phyloP scores from a whole-genome alignment of 2,329 filamentous ascomycete genomes.

The Phoma sp. region DNA sequence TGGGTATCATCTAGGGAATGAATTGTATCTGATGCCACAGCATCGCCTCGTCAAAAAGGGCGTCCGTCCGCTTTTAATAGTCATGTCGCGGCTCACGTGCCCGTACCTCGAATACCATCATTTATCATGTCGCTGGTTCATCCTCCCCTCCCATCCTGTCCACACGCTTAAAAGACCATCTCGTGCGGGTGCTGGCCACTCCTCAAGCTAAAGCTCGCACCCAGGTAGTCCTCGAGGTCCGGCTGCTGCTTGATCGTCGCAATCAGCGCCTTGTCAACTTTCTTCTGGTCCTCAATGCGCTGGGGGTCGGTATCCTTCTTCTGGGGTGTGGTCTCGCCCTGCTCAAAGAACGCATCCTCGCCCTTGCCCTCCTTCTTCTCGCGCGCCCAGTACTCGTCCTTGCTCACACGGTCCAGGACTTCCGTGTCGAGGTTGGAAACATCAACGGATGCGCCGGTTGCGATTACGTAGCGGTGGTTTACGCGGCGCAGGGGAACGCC shows the following conservation, averaged over 20 bases:
- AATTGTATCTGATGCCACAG: constrained; percentile 13
- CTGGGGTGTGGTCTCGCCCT: constrained; percentile 81
- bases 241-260: constrained; percentile 97
- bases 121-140: constrained; percentile 10
- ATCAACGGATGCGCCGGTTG: constrained; percentile 83
- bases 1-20: constrained; percentile 25
- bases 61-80: constrained; percentile 12
- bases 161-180: constrained; percentile 82
- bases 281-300: constrained; percentile 97
- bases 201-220: constrained; percentile 94
- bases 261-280: constrained; percentile 92
- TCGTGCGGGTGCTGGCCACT: constrained; percentile 99
- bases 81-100: constrained; percentile 11
- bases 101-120: constrained; percentile 16
- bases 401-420: constrained; percentile 77
- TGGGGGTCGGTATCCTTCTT: constrained; percentile 95
- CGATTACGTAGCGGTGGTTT: constrained; percentile 92
- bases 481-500: constrained; percentile 94
- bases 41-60: constrained; percentile 14
- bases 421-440: constrained; percentile 78
- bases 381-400: constrained; percentile 89
- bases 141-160: background rate
- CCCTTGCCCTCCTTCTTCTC: constrained; percentile 92
- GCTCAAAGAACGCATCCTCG: constrained; percentile 99
- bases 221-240: constrained; percentile 88